Percentiles rank a stretch among this genome's conserved stretches.
Conservation (phyloP, 2,329 filamentous ascomycete species). For the Hirsutella rhossiliensis region DNA sequence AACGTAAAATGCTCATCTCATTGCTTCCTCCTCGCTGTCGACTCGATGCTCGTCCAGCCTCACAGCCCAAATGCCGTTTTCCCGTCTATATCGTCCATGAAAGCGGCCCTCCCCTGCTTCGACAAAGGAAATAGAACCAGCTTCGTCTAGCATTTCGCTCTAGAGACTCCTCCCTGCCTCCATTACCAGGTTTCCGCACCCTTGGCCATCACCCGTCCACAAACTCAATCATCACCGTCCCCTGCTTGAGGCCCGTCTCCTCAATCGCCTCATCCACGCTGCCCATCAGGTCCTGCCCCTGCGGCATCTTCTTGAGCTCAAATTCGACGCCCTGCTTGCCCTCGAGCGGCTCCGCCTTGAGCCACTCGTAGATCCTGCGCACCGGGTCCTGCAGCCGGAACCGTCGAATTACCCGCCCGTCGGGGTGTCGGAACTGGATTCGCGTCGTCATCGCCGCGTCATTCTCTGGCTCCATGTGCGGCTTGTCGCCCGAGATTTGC, state of each 20-base stretch:
- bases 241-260: constrained; percentile 79
- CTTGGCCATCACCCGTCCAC: constrained; percentile 37
- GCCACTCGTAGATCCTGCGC: constrained; percentile 83
- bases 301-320: constrained; percentile 72
- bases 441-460: constrained; percentile 65
- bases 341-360: constrained; percentile 77
- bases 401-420: constrained; percentile 74
- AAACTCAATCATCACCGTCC: constrained; percentile 92
- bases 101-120: no score
- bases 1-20: no score
- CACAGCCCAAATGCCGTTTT: no score
- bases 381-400: constrained; percentile 70
- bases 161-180: neutral
- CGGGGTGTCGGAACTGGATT: constrained; percentile 84
- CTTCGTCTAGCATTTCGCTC: neutral
- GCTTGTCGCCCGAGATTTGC: constrained; percentile 56
- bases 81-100: no score
- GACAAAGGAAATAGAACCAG: neutral
- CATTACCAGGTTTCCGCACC: neutral
- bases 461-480: constrained; percentile 67
- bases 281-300: constrained; percentile 71
- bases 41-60: no score
- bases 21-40: no score
- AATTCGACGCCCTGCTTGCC: constrained; percentile 70
- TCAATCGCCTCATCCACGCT: constrained; percentile 61